Conservation (phyloP, 139 green algal genomes). For the Trebouxia sp. region DNA sequence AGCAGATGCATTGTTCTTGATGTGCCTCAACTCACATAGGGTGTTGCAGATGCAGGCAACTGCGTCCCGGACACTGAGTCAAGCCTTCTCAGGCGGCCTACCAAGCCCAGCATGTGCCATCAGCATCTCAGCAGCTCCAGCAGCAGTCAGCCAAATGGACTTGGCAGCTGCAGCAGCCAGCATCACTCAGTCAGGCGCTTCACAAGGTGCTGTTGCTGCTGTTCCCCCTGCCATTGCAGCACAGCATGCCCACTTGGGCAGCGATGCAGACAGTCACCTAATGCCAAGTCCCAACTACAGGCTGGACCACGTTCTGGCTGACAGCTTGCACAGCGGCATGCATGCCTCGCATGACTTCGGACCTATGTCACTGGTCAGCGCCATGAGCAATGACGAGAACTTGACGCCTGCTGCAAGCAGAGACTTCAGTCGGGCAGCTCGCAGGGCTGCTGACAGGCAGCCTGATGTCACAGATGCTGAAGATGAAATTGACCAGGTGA, state of each 20-base stretch:
- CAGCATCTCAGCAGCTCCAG: conserved; percentile 25
- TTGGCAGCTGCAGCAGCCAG: not conserved
- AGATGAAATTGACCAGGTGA: too few species aligned
- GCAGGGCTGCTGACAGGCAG: not conserved
- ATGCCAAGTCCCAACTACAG: conserved; percentile 28
- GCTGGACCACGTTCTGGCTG: conserved; percentile 19
- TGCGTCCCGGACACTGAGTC: not conserved
- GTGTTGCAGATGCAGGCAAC: not conserved
- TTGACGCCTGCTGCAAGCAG: conserved; percentile 10
- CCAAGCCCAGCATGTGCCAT: not conserved
- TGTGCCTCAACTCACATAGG: too few species aligned
- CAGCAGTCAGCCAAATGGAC: conserved; percentile 2
- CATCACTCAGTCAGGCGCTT: conserved; percentile 5
- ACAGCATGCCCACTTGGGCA: conserved; percentile 2
- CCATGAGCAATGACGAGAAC: conserved; percentile 28
- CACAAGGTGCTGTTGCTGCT: not conserved
- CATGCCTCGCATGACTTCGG: conserved; percentile 17
- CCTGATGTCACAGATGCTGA: not conserved
- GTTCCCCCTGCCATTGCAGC: not conserved
- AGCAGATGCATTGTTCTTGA: too few species aligned
- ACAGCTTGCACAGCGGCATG: not conserved
- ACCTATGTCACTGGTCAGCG: conserved; percentile 1
- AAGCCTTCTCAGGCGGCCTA: not conserved
- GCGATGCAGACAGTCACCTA: not conserved
- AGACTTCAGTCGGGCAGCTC: not conserved